Base-by-base conservation (phyloP, 2,329 filamentous ascomycete species). In the Beauveria pseudobassiana region DNA sequence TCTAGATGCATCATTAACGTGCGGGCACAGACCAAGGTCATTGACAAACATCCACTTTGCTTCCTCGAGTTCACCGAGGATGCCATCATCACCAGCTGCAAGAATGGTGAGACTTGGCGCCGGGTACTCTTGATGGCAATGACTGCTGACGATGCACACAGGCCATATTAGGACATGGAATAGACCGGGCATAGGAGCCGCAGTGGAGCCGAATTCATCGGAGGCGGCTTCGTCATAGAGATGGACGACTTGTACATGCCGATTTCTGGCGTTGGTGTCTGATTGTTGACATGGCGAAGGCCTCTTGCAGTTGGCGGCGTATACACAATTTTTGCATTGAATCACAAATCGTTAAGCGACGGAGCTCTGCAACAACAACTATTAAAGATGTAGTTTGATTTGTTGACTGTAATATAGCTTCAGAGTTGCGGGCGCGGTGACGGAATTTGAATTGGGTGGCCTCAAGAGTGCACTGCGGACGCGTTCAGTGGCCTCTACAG, bases 11-110 rank as follows among this genome's bases (percentile, higher is more conserved):
- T 26, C 42, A 54, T 63, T 67, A 28, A 70, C 62, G 7, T 38
- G 28, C 5, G 38, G n/a, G 24, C 45, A 64, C 68, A 93, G 79
- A 91, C 89, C 53, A 97, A 96, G 74, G 79, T 83, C 14, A 86
- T 96, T 42, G 92, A 96, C 73, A 85, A 87, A 64, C 91, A 98
- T 74, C 92, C 93, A 59, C 80, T 96, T 51, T 90, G 86, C 73
- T 96, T 93, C 88, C 76, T 99, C 45, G 90, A 87, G n/a, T 99
- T 99, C 69, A 93, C 93, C 60, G 89, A 97, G 72, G 88, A 96
- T 69, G 89, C 89, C 65, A 96, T 99, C 67, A 87, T 98, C 70
- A 97, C 92, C 42, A 91, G 91, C 67, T 97, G 92, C 76, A 89
- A 91, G 71, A 90, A 87, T 76, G 93, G 93, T 96, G 79, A 74